Evolutionary conservation across 768 basidiomycete species (phyloP), one percentile per base, ranked within the genome.

Genomic region (Auricularia sp.): DNA sequence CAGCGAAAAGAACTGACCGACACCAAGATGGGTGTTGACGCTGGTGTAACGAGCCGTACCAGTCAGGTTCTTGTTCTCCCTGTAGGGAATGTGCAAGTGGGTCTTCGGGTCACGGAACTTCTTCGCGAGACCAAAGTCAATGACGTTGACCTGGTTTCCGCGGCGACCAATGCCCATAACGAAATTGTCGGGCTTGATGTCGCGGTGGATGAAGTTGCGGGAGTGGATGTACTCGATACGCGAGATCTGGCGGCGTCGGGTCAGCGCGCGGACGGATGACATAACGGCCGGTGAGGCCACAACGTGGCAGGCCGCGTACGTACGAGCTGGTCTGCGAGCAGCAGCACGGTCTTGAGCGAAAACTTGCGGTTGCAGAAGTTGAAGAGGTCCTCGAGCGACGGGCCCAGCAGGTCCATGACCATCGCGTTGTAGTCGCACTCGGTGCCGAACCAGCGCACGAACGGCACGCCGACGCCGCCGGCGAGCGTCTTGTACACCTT

Each of bases 101-200:
- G 97, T 99, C 87, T 98, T 98, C 36, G 97, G 95, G 79, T 99
- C 97, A 67, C 97, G 87, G 84, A 95, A 99, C 82, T 99, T 99
- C 85, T 98, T 99, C 35, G 97, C 97, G 59, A 99, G 84, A 80
- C 97, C 93, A 64, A 97, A 97, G 73, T 97, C 94, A 74, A 96
- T 91, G 68, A 99, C 90, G 74, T 98, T 96, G 73, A 99, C 94
- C 70, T 99, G 97, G 74, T 98, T 99, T 68, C 97, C 96, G 74
- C 97, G 94, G 81, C 98, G 87, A 70, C 97, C 97, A 69, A 98
- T 98, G 67, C 93, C 91, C 92, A 98, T 98, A 66, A 99, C 88
- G 73, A 99, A 99, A 77, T 99, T 98, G 71, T 96, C 96, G 43
- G 96, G 96, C 75, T 98, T 99, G 76, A 99, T 90, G 73, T 98